Percentiles rank a stretch among this genome's conserved stretches.
These are phyloP conservation scores for Serendipita vermifera DNA, from an alignment of 768 basidiomycete species.

Conservation along the genomic window DNA sequence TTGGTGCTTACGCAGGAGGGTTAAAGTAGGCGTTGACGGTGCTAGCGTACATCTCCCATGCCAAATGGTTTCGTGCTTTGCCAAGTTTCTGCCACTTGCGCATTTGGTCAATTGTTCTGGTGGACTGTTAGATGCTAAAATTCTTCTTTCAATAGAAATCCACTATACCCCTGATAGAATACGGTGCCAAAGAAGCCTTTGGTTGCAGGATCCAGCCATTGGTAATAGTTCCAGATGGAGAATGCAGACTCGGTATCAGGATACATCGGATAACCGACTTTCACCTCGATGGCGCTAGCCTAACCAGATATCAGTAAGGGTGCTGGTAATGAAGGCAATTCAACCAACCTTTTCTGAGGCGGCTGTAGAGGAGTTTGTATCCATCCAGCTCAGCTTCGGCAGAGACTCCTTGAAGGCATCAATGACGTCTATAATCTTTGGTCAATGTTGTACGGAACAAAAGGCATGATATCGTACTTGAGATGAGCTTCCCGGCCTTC, in stretches of 20 bases:
- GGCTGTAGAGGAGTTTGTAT: constrained; percentile 60
- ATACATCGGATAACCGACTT: constrained; percentile 85
- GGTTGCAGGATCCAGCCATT: constrained; percentile 46
- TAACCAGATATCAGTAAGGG: constrained; percentile 21
- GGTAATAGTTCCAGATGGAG: constrained; percentile 65
- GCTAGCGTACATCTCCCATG: constrained; percentile 82
- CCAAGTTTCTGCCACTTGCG: constrained; percentile 71
- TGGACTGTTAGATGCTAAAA: neutral
- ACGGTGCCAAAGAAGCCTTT: constrained; percentile 78
- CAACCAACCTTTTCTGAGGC: constrained; percentile 66
- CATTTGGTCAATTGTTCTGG: constrained; percentile 44
- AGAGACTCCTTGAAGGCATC: constrained; percentile 71
- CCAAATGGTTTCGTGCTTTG: constrained; percentile 46
- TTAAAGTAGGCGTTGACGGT: constrained; percentile 84
- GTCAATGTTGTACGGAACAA: neutral
- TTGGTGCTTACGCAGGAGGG: constrained; percentile 75
- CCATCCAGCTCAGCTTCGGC: constrained; percentile 78
- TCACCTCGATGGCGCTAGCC: constrained; percentile 73
- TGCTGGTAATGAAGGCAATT: neutral
- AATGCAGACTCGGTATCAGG: constrained; percentile 65
- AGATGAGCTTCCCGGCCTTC: constrained; percentile 75
- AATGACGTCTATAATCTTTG: constrained; percentile 49
- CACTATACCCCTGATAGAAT: constrained; percentile 43
- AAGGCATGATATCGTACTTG: constrained; percentile 30
- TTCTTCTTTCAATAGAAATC: constrained; percentile 14